phyloP scores from a whole-genome alignment of 2,329 filamentous ascomycete species.

The Pseudogymnoascus sp. region DNA sequence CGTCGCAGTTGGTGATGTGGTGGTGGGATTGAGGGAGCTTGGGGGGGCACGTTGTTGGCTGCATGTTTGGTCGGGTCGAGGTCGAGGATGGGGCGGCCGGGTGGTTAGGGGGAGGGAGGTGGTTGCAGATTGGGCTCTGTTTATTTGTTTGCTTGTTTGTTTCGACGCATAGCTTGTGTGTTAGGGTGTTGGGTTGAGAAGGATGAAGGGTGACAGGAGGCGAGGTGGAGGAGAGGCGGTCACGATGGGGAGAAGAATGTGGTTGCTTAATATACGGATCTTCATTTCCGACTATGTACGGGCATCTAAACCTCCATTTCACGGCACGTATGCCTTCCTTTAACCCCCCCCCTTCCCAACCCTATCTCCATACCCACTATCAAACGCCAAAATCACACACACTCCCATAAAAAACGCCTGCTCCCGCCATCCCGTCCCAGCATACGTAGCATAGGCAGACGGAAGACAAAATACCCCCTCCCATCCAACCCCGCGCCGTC shows the following conservation, averaged over 20 bases:
- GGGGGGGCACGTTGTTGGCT: background rate
- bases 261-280: background rate
- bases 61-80: background rate
- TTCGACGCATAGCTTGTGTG: too few relatives aligned
- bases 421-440: background rate
- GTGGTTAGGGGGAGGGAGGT: background rate
- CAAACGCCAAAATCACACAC: background rate
- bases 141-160: background rate
- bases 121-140: background rate
- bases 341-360: too few relatives aligned
- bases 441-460: background rate
- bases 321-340: background rate
- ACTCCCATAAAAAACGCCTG: background rate
- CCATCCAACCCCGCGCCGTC: background rate
- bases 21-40: background rate
- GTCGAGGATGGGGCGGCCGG: background rate
- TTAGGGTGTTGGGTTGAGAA: too few relatives aligned
- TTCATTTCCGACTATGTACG: background rate
- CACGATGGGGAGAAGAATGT: background rate
- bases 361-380: too few relatives aligned
- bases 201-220: too few relatives aligned
- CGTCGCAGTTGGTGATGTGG: background rate
- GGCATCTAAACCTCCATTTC: background rate
- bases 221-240: too few relatives aligned
- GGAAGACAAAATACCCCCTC: background rate